Conservation (phyloP, 169 alveolate species). For the Babesia bovis region DNA sequence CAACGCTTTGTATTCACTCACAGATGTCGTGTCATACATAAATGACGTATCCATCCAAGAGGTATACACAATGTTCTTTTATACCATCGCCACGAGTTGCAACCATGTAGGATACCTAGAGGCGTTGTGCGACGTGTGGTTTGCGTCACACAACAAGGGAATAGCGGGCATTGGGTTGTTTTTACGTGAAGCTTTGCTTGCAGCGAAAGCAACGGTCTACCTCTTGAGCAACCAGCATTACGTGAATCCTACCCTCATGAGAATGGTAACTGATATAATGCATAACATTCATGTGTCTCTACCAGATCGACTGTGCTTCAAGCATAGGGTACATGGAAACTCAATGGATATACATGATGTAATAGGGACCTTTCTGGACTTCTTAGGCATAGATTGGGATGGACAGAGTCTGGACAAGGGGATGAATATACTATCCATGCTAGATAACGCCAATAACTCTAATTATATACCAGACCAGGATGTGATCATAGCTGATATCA, state of each 20-base stretch:
- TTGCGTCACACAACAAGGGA: slow-evolving; percentile 7
- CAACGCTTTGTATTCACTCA: slow-evolving; percentile 32
- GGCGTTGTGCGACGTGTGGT: slow-evolving; percentile 24
- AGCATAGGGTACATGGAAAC: slow-evolving; percentile 2
- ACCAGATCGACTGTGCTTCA: neutral
- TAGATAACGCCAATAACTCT: neutral
- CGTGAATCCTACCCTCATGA: slow-evolving; percentile 2
- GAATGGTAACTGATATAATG: slow-evolving; percentile 9
- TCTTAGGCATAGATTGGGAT: slow-evolving; percentile 30
- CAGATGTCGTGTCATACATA: slow-evolving; percentile 24
- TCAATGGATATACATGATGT: slow-evolving; percentile 9
- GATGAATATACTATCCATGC: neutral
- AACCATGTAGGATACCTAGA: slow-evolving; percentile 30
- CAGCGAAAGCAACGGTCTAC: slow-evolving; percentile 12
- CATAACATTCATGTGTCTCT: slow-evolving; percentile 1
- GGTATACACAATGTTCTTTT: slow-evolving; percentile 41
- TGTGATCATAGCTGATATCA: neutral
- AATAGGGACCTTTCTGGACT: slow-evolving; percentile 7
- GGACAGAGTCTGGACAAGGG: slow-evolving; percentile 1
- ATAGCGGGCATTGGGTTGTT: neutral
- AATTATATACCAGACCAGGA: slow-evolving; percentile 7
- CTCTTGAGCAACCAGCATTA: slow-evolving; percentile 7
- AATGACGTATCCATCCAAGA: slow-evolving; percentile 3
- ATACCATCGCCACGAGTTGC: slow-evolving; percentile 27
- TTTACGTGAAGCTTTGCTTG: neutral